These are phyloP conservation scores for Colletotrichum sp. DNA, from an alignment of 2,329 filamentous ascomycete species.

Conservation along the genomic window DNA sequence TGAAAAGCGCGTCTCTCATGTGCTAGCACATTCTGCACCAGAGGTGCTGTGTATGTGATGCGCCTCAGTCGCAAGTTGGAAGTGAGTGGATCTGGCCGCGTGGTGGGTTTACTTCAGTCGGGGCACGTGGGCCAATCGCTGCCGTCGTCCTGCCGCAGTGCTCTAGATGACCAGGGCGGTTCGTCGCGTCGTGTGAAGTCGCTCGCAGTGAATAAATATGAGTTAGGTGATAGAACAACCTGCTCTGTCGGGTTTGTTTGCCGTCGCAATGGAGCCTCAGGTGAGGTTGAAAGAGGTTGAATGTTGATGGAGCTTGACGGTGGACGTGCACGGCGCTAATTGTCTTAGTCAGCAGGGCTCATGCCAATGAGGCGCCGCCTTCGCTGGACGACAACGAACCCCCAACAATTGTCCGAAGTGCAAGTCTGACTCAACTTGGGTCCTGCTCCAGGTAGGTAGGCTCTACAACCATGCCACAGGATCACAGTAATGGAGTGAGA, in stretches of 20 bases:
- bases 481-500: neutral
- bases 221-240: neutral
- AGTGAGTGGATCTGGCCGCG: slow-evolving; percentile 9
- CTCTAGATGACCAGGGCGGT: neutral
- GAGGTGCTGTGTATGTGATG: neutral
- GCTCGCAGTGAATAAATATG: neutral
- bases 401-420: neutral
- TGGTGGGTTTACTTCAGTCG: neutral
- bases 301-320: slow-evolving; percentile 6
- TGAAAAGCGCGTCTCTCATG: neutral
- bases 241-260: slow-evolving; percentile 7
- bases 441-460: neutral
- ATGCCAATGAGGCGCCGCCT: neutral
- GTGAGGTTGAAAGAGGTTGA: slow-evolving; percentile 15
- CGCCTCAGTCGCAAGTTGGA: neutral
- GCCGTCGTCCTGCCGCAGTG: neutral
- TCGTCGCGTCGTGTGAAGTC: neutral
- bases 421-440: neutral
- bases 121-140: neutral
- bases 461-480: neutral
- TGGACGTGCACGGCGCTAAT: slow-evolving; percentile 1
- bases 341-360: slow-evolving; percentile 8
- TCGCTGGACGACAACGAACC: neutral
- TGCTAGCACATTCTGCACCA: slow-evolving; percentile 10
- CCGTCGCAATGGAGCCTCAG: neutral